Evolutionary conservation across 2,329 filamentous ascomycete genomes (phyloP).

Genomic region (Alternaria burnsii): DNA sequence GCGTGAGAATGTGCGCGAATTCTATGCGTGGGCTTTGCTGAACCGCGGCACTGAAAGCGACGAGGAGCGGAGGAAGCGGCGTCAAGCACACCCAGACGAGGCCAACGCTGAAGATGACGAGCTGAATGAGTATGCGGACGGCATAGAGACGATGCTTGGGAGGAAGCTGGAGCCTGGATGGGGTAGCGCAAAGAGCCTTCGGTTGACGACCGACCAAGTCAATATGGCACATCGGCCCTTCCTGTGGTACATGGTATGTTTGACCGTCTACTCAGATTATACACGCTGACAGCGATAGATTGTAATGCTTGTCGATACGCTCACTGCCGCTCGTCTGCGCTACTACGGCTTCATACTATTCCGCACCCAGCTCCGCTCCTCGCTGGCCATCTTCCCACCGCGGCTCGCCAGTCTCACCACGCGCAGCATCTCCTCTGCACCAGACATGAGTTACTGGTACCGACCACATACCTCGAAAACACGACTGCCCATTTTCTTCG

Average conservation of each 20-base stretch:
- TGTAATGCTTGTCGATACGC: conserved; percentile 62
- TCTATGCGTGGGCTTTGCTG: conserved; percentile 73
- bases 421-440: conserved; percentile 58
- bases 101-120: conserved; percentile 55
- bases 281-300: conserved; percentile 39
- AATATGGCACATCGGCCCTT: conserved; percentile 68
- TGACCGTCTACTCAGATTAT: neutral
- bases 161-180: conserved; percentile 62
- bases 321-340: conserved; percentile 53
- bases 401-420: conserved; percentile 62
- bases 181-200: conserved; percentile 65
- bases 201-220: conserved; percentile 72
- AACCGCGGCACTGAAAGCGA: conserved; percentile 57
- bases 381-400: conserved; percentile 65
- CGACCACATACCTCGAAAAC: conserved; percentile 68
- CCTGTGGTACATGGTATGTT: conserved; percentile 68
- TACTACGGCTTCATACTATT: conserved; percentile 64
- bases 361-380: conserved; percentile 54
- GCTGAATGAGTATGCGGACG: conserved; percentile 63
- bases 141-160: conserved; percentile 64
- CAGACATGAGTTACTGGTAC: conserved; percentile 70
- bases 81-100: conserved; percentile 26
- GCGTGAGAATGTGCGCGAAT: conserved; percentile 73
- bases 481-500: conserved; percentile 69
- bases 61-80: conserved; percentile 22